These are phyloP conservation scores for Ceriops zippeliana DNA, from an alignment of 345 rosid genomes.

Conservation along the genomic window DNA sequence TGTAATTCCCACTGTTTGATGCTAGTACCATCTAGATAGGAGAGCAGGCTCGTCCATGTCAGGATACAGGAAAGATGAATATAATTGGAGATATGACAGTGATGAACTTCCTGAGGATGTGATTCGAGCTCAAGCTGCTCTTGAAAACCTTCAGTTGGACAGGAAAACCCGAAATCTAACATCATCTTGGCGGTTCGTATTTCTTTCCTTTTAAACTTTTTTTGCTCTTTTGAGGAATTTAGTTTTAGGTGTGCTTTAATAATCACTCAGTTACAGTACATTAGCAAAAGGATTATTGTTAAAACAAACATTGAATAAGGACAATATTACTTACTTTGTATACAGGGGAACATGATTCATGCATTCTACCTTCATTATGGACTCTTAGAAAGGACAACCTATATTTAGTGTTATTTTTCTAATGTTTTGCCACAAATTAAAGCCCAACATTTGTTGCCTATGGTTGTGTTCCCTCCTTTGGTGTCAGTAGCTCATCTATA, in stretches of 20 bases:
- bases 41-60: conserved; percentile 74
- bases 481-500: no score
- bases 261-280: background rate
- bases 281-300: background rate
- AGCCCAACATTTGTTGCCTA: background rate
- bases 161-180: conserved; percentile 83
- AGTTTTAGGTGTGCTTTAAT: background rate
- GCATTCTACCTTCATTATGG: background rate
- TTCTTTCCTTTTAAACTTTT: background rate
- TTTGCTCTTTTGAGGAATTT: background rate
- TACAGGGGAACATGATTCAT: no score
- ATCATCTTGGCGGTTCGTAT: conserved; percentile 81
- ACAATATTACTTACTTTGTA: no score
- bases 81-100: conserved; percentile 69
- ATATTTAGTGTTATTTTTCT: no score
- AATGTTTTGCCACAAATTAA: background rate
- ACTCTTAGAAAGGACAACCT: background rate
- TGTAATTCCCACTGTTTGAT: conserved; percentile 18
- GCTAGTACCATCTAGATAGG: conserved; percentile 45
- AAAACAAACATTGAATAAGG: no score
- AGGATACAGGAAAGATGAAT: conserved; percentile 79
- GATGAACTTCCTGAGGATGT: conserved; percentile 69
- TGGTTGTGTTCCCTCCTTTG: background rate
- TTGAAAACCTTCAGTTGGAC: conserved; percentile 93
- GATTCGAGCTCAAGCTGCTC: conserved; percentile 68